A percentile compares a stretch with the other conserved stretches of the same genome.
Conservation (phyloP, 2,329 filamentous ascomycete genomes). For the Herpotrichia juniperi region DNA sequence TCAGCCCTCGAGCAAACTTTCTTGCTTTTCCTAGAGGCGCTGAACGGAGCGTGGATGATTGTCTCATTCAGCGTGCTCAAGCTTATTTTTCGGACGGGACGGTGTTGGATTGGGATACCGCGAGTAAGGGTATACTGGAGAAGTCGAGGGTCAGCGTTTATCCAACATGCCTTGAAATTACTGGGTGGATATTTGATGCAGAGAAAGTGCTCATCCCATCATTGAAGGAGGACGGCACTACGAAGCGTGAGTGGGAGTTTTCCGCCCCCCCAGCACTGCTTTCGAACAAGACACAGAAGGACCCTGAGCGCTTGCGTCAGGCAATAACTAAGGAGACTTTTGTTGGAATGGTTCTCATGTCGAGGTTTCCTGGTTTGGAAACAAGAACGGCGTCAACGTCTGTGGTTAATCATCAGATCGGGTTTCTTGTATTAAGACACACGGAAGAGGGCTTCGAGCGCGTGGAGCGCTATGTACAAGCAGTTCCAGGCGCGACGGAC, state of each 20-base stretch:
- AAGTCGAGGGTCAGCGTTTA: not conserved
- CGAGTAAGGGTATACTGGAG: not conserved
- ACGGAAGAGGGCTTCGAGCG: not conserved
- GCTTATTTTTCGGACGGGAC: not conserved
- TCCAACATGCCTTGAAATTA: not conserved
- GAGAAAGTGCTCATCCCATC: not conserved
- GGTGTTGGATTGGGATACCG: not conserved
- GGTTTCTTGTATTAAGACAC: not conserved
- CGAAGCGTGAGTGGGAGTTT: not conserved
- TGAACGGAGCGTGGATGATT: not conserved
- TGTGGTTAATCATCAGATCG: not conserved
- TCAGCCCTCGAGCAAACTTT: not conserved
- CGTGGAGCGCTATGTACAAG: not conserved
- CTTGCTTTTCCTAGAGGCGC: not conserved
- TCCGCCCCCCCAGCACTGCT: not conserved
- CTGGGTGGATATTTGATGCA: not conserved
- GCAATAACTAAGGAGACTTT: not conserved
- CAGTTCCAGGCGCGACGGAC: not conserved
- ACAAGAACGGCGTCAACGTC: not conserved
- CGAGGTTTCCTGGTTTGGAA: not conserved
- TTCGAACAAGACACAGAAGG: not conserved
- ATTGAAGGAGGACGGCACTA: not conserved
- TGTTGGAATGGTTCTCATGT: not conserved
- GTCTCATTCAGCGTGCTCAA: not conserved
- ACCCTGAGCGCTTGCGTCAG: not conserved